phyloP scores from a whole-genome alignment of 2,329 filamentous ascomycete species.

The Sclerotinia minor region DNA sequence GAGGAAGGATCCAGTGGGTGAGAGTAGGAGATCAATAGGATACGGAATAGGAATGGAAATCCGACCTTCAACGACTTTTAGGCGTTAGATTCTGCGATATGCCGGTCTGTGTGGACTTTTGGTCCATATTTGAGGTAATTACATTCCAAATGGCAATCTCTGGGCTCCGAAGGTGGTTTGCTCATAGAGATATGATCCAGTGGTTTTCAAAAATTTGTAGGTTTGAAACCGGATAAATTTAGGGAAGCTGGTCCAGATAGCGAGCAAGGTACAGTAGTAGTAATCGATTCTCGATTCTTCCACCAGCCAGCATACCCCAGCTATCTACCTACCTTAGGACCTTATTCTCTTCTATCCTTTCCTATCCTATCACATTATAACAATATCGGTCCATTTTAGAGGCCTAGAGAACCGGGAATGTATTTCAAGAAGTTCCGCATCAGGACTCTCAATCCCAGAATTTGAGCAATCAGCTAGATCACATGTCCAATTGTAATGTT shows the following conservation, averaged over 20 bases:
- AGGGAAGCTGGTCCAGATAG: neutral
- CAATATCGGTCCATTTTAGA: neutral
- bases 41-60: neutral
- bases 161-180: neutral
- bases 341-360: too few species aligned
- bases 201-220: neutral
- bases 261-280: neutral
- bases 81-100: neutral
- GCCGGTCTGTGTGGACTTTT: neutral
- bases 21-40: neutral
- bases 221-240: neutral
- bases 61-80: neutral
- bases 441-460: neutral
- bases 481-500: neutral
- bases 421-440: neutral
- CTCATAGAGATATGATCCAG: neutral
- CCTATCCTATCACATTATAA: too few species aligned
- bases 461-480: neutral
- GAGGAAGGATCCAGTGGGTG: neutral
- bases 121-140: conserved; percentile 4
- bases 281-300: too few species aligned
- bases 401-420: neutral
- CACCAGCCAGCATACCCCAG: too few species aligned
- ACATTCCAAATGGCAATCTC: neutral
- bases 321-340: too few species aligned